Base-by-base conservation (phyloP, 2,329 filamentous ascomycete species). In the Penicillium paneum region DNA sequence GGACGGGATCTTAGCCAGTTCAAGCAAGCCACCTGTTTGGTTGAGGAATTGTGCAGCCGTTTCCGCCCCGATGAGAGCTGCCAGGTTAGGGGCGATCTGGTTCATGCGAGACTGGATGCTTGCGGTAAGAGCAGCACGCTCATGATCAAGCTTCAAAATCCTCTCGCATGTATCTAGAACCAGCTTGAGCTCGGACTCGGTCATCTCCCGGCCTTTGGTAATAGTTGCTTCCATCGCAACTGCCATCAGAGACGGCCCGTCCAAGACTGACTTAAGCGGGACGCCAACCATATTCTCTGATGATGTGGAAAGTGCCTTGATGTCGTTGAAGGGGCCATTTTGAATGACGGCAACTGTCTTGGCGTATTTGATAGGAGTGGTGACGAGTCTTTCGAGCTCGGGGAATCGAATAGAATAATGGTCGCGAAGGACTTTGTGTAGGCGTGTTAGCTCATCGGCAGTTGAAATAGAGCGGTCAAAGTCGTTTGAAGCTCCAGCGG, bases 101-200 rank as follows among this genome's bases (percentile, higher is more conserved):
- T 89, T 94, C 90, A 99, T 97, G 58, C 94, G 89, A 34, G 93
- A 97, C 74, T 97, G 90, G 15, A 99, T 94, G 67, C 96, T 99
- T 70, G 94, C 88, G 2, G 90, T 96, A 51, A 99, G 81, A 0
- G 86, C 89, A 58, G 83, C 87, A 74, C 97, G 97, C 28, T 93
- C 91, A 61, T 82, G 86, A 71, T 97, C 91, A 10, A 99, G 84
- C 35, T 86, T 83, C n/a, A 97, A 80, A 10, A 90, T 88, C 84
- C 95, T 94, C 60, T 91, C 85, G 74, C 92, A 97, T 8, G 91
- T 93, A 49, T 83, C 81, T 28, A 88, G 77, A 19, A 97, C 87
- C 26, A 83, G 81, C 46, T 86, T 80, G 6, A 97, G 80, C 71
- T 96, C 91, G 5, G 84, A 78, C n/a, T 85, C 79, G 3, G 82